These are phyloP conservation scores for Rubroboletus pulcherrimus DNA, from an alignment of 768 basidiomycete species.

Conservation along the genomic window DNA sequence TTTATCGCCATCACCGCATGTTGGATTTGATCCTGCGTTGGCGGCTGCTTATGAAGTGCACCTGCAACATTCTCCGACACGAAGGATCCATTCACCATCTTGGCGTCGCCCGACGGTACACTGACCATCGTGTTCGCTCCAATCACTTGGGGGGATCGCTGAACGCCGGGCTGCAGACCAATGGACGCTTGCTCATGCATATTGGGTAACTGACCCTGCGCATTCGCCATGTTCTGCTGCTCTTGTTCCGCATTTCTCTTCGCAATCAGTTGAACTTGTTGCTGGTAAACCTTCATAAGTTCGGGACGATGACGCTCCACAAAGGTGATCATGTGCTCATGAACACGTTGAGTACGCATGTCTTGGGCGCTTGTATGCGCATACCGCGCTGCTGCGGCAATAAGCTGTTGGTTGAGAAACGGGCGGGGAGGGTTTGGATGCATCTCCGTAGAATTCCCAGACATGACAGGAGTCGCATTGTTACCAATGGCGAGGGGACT, in stretches of 20 bases:
- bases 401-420: conserved; percentile 28
- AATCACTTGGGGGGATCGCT: conserved; percentile 14
- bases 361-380: conserved; percentile 45
- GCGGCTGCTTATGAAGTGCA: conserved; percentile 6
- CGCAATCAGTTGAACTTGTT: conserved; percentile 16
- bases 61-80: neutral
- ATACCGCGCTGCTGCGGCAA: conserved; percentile 46
- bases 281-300: conserved; percentile 27
- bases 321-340: conserved; percentile 48
- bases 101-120: conserved; percentile 17
- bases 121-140: conserved; percentile 10
- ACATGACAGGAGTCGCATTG: conserved; percentile 3
- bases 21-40: conserved; percentile 35
- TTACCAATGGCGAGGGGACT: conserved; percentile 7
- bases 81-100: conserved; percentile 13
- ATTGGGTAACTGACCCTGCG: conserved; percentile 15
- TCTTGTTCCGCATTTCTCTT: conserved; percentile 25
- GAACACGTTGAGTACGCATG: conserved; percentile 48
- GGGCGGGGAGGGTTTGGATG: conserved; percentile 13
- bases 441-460: conserved; percentile 21
- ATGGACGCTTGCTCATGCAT: conserved; percentile 20
- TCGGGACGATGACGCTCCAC: conserved; percentile 52
- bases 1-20: conserved; percentile 27
- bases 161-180: conserved; percentile 11
- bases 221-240: conserved; percentile 19